These are phyloP conservation scores for Plasmodium gallinaceum DNA, from an alignment of 169 alveolate species.

Conservation along the genomic window DNA sequence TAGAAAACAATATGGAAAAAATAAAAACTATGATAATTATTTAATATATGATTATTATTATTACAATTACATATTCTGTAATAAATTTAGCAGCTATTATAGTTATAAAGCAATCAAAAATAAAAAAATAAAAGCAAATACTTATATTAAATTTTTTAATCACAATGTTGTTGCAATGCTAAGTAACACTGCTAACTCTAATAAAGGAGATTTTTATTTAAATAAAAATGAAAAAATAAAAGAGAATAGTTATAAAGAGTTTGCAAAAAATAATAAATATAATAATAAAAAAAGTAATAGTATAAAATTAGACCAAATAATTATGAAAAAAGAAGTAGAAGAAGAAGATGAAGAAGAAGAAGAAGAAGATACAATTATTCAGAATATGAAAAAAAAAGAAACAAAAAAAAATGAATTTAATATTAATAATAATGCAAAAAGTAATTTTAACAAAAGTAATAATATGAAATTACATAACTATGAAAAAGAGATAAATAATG, in stretches of 20 bases:
- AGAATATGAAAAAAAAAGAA: conserved; percentile 2
- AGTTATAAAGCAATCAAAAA: conserved; percentile 8
- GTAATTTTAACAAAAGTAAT: neutral
- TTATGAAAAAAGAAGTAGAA: neutral
- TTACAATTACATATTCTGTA: conserved; percentile 39
- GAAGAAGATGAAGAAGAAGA: neutral
- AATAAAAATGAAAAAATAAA: neutral
- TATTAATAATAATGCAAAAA: neutral
- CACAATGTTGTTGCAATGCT: neutral
- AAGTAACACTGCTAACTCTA: neutral
- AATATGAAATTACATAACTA: too few relatives aligned
- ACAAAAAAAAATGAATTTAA: neutral
- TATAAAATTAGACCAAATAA: neutral
- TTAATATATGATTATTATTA: conserved; percentile 45
- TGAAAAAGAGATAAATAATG: too few relatives aligned
- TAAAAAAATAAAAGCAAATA: neutral
- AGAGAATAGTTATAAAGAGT: neutral
- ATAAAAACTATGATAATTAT: neutral
- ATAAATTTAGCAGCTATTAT: conserved; percentile 32
- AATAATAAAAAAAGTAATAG: too few relatives aligned
- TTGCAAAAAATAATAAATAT: neutral
- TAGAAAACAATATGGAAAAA: conserved; percentile 11
- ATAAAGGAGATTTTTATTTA: neutral
- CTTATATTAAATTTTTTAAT: conserved; percentile 43
- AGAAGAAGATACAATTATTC: neutral